Conservation (phyloP, 257 asterid species). For the Anisodus acutangulus region DNA sequence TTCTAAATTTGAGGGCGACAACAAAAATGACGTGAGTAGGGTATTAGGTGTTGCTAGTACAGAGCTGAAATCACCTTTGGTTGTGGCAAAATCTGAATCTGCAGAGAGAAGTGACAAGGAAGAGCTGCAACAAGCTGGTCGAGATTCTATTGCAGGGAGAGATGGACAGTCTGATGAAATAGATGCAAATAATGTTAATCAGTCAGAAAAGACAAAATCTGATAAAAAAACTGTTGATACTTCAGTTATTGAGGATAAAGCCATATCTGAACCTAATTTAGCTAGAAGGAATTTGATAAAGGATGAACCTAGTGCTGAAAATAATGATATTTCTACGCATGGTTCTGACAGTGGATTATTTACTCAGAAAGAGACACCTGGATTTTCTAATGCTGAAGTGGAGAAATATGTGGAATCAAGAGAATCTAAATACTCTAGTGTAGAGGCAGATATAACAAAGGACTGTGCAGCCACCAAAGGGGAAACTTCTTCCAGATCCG, state of each 20-base stretch:
- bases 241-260: conserved; percentile 27
- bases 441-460: conserved; percentile 32
- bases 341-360: conserved; percentile 22
- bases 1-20: conserved; percentile 32
- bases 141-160: conserved; percentile 27
- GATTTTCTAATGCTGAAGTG: conserved; percentile 34
- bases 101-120: conserved; percentile 36
- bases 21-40: conserved; percentile 34
- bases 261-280: conserved; percentile 26
- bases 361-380: conserved; percentile 31
- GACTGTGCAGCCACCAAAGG: conserved; percentile 9
- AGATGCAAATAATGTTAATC: conserved; percentile 10
- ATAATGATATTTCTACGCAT: neutral
- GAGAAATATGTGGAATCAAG: conserved; percentile 38
- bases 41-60: conserved; percentile 23
- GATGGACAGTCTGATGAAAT: conserved; percentile 33
- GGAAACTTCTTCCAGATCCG: conserved; percentile 28
- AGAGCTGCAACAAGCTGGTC: conserved; percentile 32
- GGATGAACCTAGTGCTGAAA: conserved; percentile 26
- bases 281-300: conserved; percentile 20
- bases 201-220: conserved; percentile 26
- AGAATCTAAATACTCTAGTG: conserved; percentile 33
- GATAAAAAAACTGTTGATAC: conserved; percentile 1
- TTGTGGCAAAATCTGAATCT: conserved; percentile 30
- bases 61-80: conserved; percentile 31